Evolutionary conservation across 768 basidiomycete species (phyloP), one percentile per base, ranked within the genome.

Genomic region (Gymnopilus dilepis): DNA sequence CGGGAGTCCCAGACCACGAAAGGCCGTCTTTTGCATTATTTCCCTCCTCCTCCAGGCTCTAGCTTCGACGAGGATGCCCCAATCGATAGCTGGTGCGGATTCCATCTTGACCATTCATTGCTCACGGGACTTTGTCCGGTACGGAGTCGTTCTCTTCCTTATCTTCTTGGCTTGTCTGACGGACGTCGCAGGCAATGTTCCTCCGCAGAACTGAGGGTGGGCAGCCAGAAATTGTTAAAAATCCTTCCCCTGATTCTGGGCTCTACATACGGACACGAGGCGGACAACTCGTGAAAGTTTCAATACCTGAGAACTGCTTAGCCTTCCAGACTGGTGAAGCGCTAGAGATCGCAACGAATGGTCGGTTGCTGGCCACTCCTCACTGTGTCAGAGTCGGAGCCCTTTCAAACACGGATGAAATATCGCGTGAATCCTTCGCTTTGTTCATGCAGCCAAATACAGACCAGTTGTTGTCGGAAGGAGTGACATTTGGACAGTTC

Each of bases 241-340:
- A 90, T 2, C 95, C 95, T 6, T 90, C 90, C 0, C 78, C 88
- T 0, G 76, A 83, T 2, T 92, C 95, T 2, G 97, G 97, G 0
- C 82, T 99, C 15, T 97, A 95, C 76, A 97, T 99, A 67, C 88
- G 88, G 47, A 94, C 92, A 21, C 86, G 96, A 33, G 89, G 89
- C 3, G 89, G 91, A 2, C 78, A 86, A 22, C 73, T 96, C 26
- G 87, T 86, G 13, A 95, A 94, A 73, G 94, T 97, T 17, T 82
- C 86, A 1, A 97, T 99, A 64, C 97, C 97, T 4, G 69, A 77
- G 17, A 86, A 92, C 70, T 93, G 90, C 69, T 77, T 97, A 54
- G 97, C 96, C 3, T 98, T 99, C 75, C 97, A 99, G 74, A 99
- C 95, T 0, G 97, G 97, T 6, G 95, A 99, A 76, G 94, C 97